Evolutionary conservation across 2,329 filamentous ascomycete genomes (phyloP).

Genomic region (Thermothelomyces thermophilus): DNA sequence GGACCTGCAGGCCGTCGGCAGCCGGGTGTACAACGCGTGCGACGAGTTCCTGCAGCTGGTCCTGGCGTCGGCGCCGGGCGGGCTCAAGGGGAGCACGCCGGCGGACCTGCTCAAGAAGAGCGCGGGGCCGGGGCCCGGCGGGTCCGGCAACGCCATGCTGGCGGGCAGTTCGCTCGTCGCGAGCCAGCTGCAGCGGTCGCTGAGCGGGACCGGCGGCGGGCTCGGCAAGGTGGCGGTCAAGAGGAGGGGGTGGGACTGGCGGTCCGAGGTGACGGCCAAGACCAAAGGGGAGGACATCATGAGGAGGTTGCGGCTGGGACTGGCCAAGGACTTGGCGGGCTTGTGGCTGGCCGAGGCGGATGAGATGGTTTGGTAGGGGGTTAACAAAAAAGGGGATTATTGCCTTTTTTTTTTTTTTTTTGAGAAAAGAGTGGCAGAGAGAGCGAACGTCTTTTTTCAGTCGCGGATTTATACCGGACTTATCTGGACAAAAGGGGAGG

Average conservation of each 20-base stretch:
- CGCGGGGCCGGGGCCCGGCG: constrained; percentile 34
- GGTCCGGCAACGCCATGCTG: constrained; percentile 56
- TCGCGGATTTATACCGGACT: no score
- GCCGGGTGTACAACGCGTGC: constrained; percentile 65
- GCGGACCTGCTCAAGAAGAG: constrained; percentile 57
- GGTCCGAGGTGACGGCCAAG: constrained; percentile 47
- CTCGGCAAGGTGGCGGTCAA: constrained; percentile 59
- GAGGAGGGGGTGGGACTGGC: constrained; percentile 76
- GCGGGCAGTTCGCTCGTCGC: constrained; percentile 68
- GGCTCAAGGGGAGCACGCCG: constrained; percentile 53
- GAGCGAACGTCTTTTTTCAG: no score
- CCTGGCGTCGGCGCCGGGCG: constrained; percentile 59
- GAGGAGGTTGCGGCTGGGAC: constrained; percentile 60
- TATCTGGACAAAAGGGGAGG: no score
- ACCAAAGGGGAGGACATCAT: constrained; percentile 65
- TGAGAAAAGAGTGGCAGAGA: no score
- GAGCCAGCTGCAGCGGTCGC: constrained; percentile 54
- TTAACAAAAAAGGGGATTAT: not conserved
- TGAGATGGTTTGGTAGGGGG: constrained; percentile 23
- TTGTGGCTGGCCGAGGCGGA: constrained; percentile 64
- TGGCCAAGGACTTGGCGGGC: constrained; percentile 67
- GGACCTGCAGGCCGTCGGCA: constrained; percentile 66
- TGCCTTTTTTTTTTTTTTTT: no score
- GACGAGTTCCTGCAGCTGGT: constrained; percentile 74
- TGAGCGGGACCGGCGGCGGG: constrained; percentile 37